Evolutionary conservation across 2,329 filamentous ascomycete genomes (phyloP).

Genomic region (Chalaropsis thielavioides): DNA sequence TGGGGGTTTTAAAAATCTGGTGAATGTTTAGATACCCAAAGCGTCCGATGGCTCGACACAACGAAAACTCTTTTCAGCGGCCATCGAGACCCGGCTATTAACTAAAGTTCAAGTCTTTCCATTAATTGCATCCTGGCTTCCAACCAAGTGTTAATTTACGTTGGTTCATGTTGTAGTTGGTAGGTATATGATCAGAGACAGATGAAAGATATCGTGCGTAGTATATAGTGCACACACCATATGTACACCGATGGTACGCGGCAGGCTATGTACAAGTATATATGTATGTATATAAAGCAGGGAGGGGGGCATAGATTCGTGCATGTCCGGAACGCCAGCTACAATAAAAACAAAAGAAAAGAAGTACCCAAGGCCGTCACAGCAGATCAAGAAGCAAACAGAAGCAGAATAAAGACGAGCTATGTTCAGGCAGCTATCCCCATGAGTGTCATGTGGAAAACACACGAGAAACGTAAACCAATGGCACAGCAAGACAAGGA

Average conservation of each 20-base stretch:
- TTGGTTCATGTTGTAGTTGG: no score
- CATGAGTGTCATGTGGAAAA: no score
- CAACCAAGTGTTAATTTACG: no score
- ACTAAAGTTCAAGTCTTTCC: no score
- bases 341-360: neutral
- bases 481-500: neutral
- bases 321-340: slow-evolving; percentile 2
- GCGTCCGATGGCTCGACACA: no score
- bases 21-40: no score
- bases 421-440: no score
- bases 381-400: neutral
- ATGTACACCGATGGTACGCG: no score
- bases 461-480: neutral
- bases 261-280: neutral
- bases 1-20: no score
- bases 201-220: neutral
- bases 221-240: neutral
- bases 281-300: neutral
- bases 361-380: slow-evolving; percentile 1
- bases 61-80: no score
- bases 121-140: no score
- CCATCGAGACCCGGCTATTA: no score
- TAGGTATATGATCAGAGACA: neutral
- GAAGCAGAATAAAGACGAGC: neutral
- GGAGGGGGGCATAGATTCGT: neutral